Evolutionary conservation across 805 yeast species (phyloP), one percentile per base, ranked within the genome.

Genomic region (Candida insectalens): DNA sequence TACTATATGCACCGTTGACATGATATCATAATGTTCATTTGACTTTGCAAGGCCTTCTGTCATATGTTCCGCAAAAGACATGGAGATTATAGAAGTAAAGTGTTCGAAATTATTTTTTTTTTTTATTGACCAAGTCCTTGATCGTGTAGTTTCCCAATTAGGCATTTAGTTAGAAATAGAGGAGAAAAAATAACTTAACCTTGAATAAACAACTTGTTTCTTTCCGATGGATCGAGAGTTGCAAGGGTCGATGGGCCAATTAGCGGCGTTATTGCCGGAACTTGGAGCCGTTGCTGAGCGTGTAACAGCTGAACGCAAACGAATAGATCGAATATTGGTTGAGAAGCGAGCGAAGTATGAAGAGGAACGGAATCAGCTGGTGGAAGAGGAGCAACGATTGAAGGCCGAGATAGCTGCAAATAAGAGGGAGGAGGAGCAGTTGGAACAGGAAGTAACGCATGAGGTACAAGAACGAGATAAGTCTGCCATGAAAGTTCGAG

Each of bases 401-500:
- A 35, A 43, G 19, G 29, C 27, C 16, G 44, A 43, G 25, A 43
- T 51, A 5, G 40, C 36, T 15, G 36, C 37, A 6, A 43, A 44
- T 10, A 44, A 45, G 20, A 35, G 33, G 6, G 28, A 44, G n/a
- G 43, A 54, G 18, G 45, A 45, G 10, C 42, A 43, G 23, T 34
- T 53, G 12, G 34, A 43, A 14, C 34, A 36, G 26, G 42, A 47
- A 20, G 37, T 52, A 22, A 39, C 39, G 17, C 38, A 34, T n/a
- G 49, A 45, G 18, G 32, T 41, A 12, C 26, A 38, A 17, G 49
- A 44, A 20, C 35, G 49, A 23, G 57, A 55, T 25, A 39, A 40
- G 12, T 67, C 69, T 25, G 57, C 63, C 15, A 29, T 47, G 3
- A 61, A 63, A 38, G 63, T 65, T 5, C 61, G 62, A 34, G 67